These are phyloP conservation scores for Penicillium nucicola DNA, from an alignment of 495 filamentous ascomycete genomes.

Conservation along the genomic window DNA sequence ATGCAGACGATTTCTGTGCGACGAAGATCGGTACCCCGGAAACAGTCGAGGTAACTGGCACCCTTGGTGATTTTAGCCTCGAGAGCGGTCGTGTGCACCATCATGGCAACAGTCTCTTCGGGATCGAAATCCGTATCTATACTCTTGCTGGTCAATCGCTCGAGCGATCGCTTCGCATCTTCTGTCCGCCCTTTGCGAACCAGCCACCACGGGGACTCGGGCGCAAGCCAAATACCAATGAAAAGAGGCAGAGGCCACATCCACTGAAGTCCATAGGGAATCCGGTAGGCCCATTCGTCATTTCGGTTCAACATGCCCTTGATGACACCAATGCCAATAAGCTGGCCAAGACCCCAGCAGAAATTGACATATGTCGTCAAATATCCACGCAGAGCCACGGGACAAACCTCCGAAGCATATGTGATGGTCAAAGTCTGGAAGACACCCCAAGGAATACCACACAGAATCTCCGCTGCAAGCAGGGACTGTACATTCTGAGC, in stretches of 20 bases:
- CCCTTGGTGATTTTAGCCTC: constrained; percentile 67
- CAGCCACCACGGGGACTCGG: constrained; percentile 82
- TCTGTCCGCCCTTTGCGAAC: constrained; percentile 66
- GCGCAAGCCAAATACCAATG: constrained; percentile 66
- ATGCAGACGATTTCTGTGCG: constrained; percentile 78
- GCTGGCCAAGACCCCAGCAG: constrained; percentile 76
- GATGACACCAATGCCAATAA: constrained; percentile 73
- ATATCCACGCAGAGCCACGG: constrained; percentile 68
- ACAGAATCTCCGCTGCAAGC: constrained; percentile 71
- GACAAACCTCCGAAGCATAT: constrained; percentile 78
- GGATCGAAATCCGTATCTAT: constrained; percentile 61
- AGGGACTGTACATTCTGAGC: constrained; percentile 66
- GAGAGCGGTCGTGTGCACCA: constrained; percentile 75
- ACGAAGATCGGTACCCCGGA: constrained; percentile 68
- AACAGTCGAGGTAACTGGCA: constrained; percentile 72
- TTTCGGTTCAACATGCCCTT: constrained; percentile 55
- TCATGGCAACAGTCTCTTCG: constrained; percentile 79
- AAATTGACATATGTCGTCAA: constrained; percentile 80
- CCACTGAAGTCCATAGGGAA: constrained; percentile 76
- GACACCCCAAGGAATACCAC: constrained; percentile 78
- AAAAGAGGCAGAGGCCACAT: constrained; percentile 79
- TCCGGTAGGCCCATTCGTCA: constrained; percentile 65
- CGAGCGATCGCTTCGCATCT: constrained; percentile 64
- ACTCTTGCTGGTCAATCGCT: constrained; percentile 59
- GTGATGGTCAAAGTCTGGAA: constrained; percentile 79